phyloP scores from a whole-genome alignment of 2,329 filamentous ascomycete species.

The Alternaria triticina region DNA sequence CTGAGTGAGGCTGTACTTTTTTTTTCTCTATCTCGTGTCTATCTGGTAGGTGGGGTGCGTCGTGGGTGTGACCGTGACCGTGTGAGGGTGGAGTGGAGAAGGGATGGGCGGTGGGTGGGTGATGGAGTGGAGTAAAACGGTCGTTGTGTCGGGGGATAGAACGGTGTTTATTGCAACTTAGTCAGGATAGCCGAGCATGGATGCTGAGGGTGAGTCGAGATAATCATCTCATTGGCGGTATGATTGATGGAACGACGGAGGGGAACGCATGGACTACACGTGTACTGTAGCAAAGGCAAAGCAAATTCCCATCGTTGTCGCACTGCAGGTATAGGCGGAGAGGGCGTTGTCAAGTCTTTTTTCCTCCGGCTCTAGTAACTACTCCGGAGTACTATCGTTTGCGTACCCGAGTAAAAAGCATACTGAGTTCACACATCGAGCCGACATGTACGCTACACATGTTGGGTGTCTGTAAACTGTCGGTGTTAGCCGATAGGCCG shows the following conservation, averaged over 20 bases:
- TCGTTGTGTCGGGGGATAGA: neutral
- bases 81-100: neutral
- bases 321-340: neutral
- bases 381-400: neutral
- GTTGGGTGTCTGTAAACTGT: neutral
- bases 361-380: neutral
- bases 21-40: neutral
- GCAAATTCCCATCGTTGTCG: neutral
- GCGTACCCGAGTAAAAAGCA: neutral
- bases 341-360: neutral
- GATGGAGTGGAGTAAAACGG: neutral
- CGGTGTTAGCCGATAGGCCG: neutral
- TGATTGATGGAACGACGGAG: neutral
- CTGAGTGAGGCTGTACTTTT: neutral
- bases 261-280: neutral
- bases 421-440: neutral
- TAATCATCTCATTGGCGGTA: neutral
- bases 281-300: neutral
- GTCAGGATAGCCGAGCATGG: neutral
- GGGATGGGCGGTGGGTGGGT: neutral
- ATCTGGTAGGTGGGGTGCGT: neutral
- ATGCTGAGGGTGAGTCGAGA: neutral
- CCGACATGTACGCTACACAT: neutral
- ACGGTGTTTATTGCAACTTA: neutral
- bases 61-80: neutral